Evolutionary conservation across 2,329 filamentous ascomycete species (phyloP), one percentile per base, ranked within the genome.

Genomic region (Venturiaceae sp.): DNA sequence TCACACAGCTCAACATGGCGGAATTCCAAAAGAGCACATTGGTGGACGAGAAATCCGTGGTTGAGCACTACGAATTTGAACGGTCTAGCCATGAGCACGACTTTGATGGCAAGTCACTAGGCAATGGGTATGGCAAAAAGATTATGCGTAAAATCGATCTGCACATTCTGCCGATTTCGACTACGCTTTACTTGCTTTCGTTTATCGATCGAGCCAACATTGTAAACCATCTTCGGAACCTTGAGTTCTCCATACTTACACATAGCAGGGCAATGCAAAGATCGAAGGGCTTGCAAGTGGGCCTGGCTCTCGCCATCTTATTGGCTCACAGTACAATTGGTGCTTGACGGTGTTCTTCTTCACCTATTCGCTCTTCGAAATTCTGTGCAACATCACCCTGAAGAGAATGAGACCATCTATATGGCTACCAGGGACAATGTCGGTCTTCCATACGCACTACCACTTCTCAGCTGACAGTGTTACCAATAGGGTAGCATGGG

Each of bases 301-400:
- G 26, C 16, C 52, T 41, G 30, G 16, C 7, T 58, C 59, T 28
- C 34, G 57, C 11, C 9, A 59, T 8, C 14, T 58, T 54, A 58
- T 47, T 11, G 11, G 11, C 11, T 11, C 11, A 23, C 44, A 50
- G 21, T 58, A 57, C 47, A 58, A 58, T 30, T 58, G 50, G 52
- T 55, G 13, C 11, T 34, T 58, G 47, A 58, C 55, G 21, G 28
- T 81, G 39, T 77, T 82, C 62, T 81, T 81, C 60, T 77, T 77
- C 2, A 79, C 76, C 62, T 82, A 82, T 59, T 76, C 81, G 60
- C 68, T 73, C 0, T 73, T 75, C 33, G 80, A 83, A 61, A 77
- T 83, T n/a, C 81, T 81, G 1, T 78, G 76, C 61, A 83, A 83
- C 67, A 71, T 83, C 50, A 75, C 80, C 66, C 77, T 84, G 71